Percentiles rank a stretch among this genome's conserved stretches.
Evolutionary conservation across 805 yeast genomes (phyloP).

Genomic region (Hanseniaspora taiwanica): DNA sequence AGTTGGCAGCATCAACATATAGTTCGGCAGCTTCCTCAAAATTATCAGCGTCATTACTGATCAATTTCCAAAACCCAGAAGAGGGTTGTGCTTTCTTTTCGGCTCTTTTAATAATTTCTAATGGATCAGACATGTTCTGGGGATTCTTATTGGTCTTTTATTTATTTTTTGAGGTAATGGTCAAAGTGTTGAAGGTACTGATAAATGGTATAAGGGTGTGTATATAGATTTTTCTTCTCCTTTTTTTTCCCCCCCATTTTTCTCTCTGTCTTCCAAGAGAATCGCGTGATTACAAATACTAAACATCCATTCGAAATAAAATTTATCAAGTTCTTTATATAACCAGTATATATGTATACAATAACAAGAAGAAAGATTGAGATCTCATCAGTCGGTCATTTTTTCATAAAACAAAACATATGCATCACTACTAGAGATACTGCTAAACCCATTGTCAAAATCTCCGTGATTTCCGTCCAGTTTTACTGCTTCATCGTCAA

Average conservation of each 20-base stretch:
- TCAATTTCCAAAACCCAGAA: slow-evolving; percentile 46
- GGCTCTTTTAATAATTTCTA: slow-evolving; percentile 36
- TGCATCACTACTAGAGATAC: slow-evolving; percentile 42
- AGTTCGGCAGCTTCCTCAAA: slow-evolving; percentile 88
- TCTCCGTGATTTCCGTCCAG: slow-evolving; percentile 35
- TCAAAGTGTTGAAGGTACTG: too few species aligned
- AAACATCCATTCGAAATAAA: background rate
- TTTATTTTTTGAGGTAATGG: too few species aligned
- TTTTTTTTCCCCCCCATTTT: too few species aligned
- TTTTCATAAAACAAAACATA: slow-evolving; percentile 57
- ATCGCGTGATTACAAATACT: background rate
- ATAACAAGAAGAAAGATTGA: background rate
- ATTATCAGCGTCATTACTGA: slow-evolving; percentile 46
- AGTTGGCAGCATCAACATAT: slow-evolving; percentile 87
- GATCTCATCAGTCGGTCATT: slow-evolving; percentile 7
- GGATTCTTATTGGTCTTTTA: too few species aligned
- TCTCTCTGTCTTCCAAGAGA: too few species aligned
- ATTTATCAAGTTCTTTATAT: background rate
- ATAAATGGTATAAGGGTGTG: too few species aligned
- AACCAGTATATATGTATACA: too few species aligned
- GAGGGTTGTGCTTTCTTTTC: slow-evolving; percentile 57
- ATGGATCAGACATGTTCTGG: slow-evolving; percentile 34
- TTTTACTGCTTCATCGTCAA: slow-evolving; percentile 56
- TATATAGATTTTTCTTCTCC: too few species aligned
- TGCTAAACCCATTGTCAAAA: slow-evolving; percentile 24